Evolutionary conservation across 352 stramenopile species (phyloP).

Genomic region (Phytophthora idaei): DNA sequence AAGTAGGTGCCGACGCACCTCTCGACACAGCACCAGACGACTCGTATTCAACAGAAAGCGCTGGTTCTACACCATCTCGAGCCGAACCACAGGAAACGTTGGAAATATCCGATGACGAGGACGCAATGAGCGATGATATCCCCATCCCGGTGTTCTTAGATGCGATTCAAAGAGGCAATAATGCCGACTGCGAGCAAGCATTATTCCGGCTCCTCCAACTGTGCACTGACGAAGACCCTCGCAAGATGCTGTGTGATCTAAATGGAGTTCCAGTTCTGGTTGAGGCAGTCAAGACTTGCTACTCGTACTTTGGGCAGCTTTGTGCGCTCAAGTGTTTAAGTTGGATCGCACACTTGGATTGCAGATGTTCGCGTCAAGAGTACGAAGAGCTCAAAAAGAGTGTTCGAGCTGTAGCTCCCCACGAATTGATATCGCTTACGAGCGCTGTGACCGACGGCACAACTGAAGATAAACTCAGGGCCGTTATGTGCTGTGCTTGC

Average conservation of each 20-base stretch:
- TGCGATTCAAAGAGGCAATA: not conserved
- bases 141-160: conserved; percentile 4
- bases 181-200: conserved; percentile 6
- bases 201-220: not conserved
- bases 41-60: not conserved
- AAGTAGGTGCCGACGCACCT: not conserved
- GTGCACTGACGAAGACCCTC: conserved; percentile 8
- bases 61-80: not conserved
- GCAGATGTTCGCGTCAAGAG: conserved; percentile 2
- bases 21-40: not conserved
- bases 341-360: conserved; percentile 10
- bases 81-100: not conserved
- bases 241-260: not conserved
- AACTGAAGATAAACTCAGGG: conserved; percentile 2
- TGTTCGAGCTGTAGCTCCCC: conserved; percentile 3
- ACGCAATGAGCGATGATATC: not conserved
- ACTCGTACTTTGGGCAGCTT: conserved; percentile 11
- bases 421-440: conserved; percentile 4
- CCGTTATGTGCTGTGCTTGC: conserved; percentile 4
- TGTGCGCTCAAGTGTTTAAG: conserved; percentile 7
- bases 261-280: conserved; percentile 5
- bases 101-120: not conserved
- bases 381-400: conserved; percentile 5
- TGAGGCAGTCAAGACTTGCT: not conserved
- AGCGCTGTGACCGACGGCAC: not conserved